Base-by-base conservation (phyloP, 2,329 filamentous ascomycete species). In the Fusarium pseudonygamai region DNA sequence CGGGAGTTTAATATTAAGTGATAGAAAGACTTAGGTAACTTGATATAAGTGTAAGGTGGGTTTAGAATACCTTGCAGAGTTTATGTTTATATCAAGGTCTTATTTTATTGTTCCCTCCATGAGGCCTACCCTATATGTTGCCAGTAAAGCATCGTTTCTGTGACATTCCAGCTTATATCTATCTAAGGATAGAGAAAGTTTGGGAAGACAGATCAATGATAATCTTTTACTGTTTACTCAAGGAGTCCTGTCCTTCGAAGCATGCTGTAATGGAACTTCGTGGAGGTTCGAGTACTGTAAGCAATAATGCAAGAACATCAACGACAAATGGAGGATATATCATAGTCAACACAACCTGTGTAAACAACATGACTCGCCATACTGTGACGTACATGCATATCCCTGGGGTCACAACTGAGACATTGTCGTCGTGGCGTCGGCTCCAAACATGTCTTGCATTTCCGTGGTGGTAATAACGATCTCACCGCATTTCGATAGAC, bases 371-470 rank as follows among this genome's bases (percentile, higher is more conserved):
- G 60, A 37, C 47, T 47, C 42, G 32, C 32, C n/a, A 9, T 36
- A 5, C 36, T 37, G n/a, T 40, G 40, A 65, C 63, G 36, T 66
- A 42, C 32, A 39, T 37, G 32, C 32, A 65, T 39, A 40, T 37
- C 47, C 47, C 60, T 40, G 28, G 18, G 60, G 43, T n/a, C 64
- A 15, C 28, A 34, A 30, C 22, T 30, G 28, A 36, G 52, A 65
- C 36, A 42, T 37, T 66, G 60, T 47, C 40, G 34, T 58, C 40
- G 63, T 66, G 60, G 60, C 60, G 60, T 53, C 55, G 60, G 45
- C 34, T 65, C 24, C 26, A 66, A 43, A 58, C 47, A 66, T 65
- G 60, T 66, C 60, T 65, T 64, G 40, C 40, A 65, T 40, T 20
- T n/a, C 6, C n/a, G 52, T 57, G 53, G 14, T 65, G 40, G 18